Evolutionary conservation across 129 eudicot species (phyloP), one percentile per base, ranked within the genome.

Genomic region (Helichrysum umbraculigerum): DNA sequence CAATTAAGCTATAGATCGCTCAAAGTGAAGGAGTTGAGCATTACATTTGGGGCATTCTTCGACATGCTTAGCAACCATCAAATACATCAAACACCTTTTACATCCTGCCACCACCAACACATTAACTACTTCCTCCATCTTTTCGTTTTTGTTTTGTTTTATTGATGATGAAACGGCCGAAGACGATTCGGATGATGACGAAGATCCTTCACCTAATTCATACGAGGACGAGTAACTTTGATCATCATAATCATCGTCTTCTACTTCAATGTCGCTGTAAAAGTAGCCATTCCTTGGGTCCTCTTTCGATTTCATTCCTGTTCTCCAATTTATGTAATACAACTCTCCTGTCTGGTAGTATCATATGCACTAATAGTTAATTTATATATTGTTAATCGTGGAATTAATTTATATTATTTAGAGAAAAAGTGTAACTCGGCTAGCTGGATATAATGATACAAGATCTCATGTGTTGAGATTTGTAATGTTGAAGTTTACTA

Each of bases 21-120:
- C 15, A 84, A 90, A 90, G 86, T 85, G 91, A 66, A 90, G 84
- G 66, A 90, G 96, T 72, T 86, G 89, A 82, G 87, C 89, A 44
- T 76, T 77, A 66, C 96, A 90, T 86, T 88, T 90, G 73, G 96
- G 96, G 82, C 96, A 90, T 72, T 79, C 81, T 32, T 71, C 81
- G 11, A 73, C 86, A 68, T 90, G 93, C 69, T 90, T 90, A 21
- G 96, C 89, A 70, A 90, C 89, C 96, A 90, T 90, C 86, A 83
- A 80, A 74, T 90, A 90, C 96, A 90, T 90, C 16, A 90, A 66
- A 76, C 96, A 90, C 65, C 90, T 71, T 78, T 90, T 90, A 88
- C 96, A 90, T 6, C 96, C 96, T 41, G 86, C 96, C 52, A 90
- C 93, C 70, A 90, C 96, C 6, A 90, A 82, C 60, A 90, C 91